Percentiles rank a stretch among this genome's conserved stretches.
These are phyloP conservation scores for Neurospora sp. DNA, from an alignment of 495 filamentous ascomycete genomes.

Conservation along the genomic window DNA sequence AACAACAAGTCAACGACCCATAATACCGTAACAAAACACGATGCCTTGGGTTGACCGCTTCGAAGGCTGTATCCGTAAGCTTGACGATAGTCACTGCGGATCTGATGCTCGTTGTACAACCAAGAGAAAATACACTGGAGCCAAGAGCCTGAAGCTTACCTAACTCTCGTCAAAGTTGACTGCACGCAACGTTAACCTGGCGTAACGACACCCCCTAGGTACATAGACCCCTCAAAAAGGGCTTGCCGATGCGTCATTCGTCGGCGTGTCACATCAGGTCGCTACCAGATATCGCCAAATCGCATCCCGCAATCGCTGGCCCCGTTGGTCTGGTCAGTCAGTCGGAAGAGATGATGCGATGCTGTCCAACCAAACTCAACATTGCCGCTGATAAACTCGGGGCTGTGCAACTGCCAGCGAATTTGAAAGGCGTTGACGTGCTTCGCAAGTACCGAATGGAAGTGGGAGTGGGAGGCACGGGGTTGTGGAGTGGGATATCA, in stretches of 20 bases:
- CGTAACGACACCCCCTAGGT: background rate
- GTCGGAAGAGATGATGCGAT: background rate
- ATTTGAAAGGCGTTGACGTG: background rate
- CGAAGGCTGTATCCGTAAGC: background rate
- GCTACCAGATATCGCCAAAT: background rate
- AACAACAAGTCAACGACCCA: background rate
- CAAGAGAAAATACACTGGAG: background rate
- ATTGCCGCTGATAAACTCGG: background rate
- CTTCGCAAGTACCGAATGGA: background rate
- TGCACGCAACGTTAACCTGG: background rate
- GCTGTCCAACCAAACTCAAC: background rate
- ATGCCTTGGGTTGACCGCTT: background rate
- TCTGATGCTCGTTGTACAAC: background rate
- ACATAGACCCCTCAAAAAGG: background rate
- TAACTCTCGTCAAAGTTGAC: background rate
- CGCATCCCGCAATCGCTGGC: background rate
- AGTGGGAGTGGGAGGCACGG: background rate
- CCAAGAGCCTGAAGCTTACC: background rate
- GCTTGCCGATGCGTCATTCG: background rate
- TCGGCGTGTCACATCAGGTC: background rate
- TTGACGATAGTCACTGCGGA: background rate
- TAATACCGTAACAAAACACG: background rate
- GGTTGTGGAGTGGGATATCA: background rate
- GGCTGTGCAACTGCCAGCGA: background rate
- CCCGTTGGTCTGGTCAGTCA: background rate